Base-by-base conservation (phyloP, 2,329 filamentous ascomycete genomes). In the Aspergillus fijiensis region DNA sequence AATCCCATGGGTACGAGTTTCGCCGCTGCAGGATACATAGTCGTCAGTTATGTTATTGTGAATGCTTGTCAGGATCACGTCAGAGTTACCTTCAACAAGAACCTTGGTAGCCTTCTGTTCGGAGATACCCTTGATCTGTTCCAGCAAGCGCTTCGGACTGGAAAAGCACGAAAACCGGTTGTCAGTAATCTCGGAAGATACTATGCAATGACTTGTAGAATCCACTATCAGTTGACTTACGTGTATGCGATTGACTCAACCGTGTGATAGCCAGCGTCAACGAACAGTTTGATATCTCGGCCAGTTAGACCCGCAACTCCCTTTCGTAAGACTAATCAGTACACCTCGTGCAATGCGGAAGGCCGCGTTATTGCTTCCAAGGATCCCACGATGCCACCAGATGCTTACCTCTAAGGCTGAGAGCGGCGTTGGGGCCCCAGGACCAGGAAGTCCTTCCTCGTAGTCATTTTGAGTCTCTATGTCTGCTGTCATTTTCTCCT, bases 1-100 rank as follows among this genome's bases (percentile, higher is more conserved):
- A 99, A 99, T 48, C 95, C 95, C 93, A 99, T 96, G 0, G 95
- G 95, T 0, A 99, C 95, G 55, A 98, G 85, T 77, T 97, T 99
- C 1, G 92, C 93, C 29, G 94, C 94, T 96, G 67, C 48, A 59
- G 35, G 57, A 27, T 27, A 51, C 47, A 4, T 45, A 55, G 2
- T 60, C 6, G 57, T 66, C 49, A 68, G 60, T 61, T 45, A 63
- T 54, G 23, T 14, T 39, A 2, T 49, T 2, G 0, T 12, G 7
- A 5, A n/a, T 23, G 42, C 14, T 47, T 11, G n/a, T 33, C n/a
- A n/a, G 14, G 2, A 19, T 9, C n/a, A 11, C 4, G 10, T n/a
- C 47, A n/a, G n/a, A 63, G 78, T 65, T 76, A 94, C 93, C 93
- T 82, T 98, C 95, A 14, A 86, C 87, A 29, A 99, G 82, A 47